phyloP scores from a whole-genome alignment of 768 basidiomycete species.

The Tulasnella sp. region DNA sequence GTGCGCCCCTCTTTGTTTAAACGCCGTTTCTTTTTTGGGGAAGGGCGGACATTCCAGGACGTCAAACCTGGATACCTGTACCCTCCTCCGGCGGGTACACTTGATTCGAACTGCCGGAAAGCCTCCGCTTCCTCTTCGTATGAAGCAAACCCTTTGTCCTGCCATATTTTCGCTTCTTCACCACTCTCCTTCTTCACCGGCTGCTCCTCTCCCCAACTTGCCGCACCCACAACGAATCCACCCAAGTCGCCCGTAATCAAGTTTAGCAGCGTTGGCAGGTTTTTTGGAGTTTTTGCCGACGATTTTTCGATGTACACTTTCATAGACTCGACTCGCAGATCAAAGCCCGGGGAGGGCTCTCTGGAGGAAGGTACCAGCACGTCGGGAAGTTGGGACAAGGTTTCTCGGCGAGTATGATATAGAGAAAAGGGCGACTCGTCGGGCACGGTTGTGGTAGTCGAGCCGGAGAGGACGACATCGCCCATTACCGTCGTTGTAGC shows the following conservation, averaged over 20 bases:
- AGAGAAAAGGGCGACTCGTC: neutral
- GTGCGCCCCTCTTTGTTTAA: neutral
- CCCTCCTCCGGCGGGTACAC: neutral
- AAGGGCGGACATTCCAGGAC: neutral
- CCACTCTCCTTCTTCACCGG: neutral
- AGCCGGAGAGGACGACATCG: neutral
- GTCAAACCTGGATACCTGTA: neutral
- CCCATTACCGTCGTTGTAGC: neutral
- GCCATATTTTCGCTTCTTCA: neutral
- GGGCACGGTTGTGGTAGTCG: neutral
- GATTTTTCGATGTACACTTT: neutral
- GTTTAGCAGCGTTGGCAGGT: neutral
- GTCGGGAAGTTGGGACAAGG: neutral
- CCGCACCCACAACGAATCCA: neutral
- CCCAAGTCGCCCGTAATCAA: neutral
- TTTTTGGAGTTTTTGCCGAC: neutral
- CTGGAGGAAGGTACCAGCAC: neutral
- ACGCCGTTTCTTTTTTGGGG: neutral
- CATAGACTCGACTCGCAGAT: neutral
- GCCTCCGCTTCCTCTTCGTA: constrained; percentile 1
- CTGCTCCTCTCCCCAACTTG: neutral
- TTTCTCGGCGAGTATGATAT: neutral
- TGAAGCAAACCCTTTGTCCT: neutral
- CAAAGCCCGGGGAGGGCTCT: neutral
- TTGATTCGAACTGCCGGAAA: neutral